Conservation (phyloP, 768 basidiomycete species). For the Auriscalpium vulgare region DNA sequence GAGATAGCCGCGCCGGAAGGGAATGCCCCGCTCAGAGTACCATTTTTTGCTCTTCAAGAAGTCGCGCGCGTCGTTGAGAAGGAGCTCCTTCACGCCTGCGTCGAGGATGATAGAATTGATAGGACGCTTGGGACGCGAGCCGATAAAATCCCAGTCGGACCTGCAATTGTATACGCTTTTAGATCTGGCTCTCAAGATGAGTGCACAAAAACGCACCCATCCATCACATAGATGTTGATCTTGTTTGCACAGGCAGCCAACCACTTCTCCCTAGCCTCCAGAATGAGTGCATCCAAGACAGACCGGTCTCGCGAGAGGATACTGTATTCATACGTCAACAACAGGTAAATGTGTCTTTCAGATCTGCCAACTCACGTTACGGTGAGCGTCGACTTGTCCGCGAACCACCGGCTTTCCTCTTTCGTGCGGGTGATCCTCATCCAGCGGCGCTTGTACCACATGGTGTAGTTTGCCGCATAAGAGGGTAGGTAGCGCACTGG, state of each 20-base stretch:
- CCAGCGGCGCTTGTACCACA: slow-evolving; percentile 39
- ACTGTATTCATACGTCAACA: not conserved
- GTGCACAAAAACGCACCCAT: slow-evolving; percentile 22
- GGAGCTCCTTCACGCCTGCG: slow-evolving; percentile 53
- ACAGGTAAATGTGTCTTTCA: too few relatives aligned
- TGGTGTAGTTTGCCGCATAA: slow-evolving; percentile 27
- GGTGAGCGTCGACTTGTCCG: slow-evolving; percentile 30
- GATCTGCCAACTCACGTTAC: slow-evolving; percentile 30
- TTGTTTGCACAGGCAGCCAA: slow-evolving; percentile 4
- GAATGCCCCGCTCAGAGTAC: slow-evolving; percentile 70
- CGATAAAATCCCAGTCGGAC: slow-evolving; percentile 46
- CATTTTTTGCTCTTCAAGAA: slow-evolving; percentile 63
- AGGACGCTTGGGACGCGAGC: slow-evolving; percentile 56
- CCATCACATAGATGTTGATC: slow-evolving; percentile 38
- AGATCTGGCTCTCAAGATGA: not conserved
- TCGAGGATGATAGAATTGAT: slow-evolving; percentile 64
- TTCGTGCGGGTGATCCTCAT: slow-evolving; percentile 26
- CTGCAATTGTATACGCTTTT: not conserved
- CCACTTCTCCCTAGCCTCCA: slow-evolving; percentile 11
- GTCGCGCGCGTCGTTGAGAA: slow-evolving; percentile 63
- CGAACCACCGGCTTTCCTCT: slow-evolving; percentile 26
- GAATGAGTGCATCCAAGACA: slow-evolving; percentile 11
- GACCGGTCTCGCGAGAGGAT: slow-evolving; percentile 10
- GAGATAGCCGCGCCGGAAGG: slow-evolving; percentile 76
- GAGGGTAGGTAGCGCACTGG: slow-evolving; percentile 38